A percentile compares a stretch with the other conserved stretches of the same genome.
phyloP scores from a whole-genome alignment of 768 basidiomycete species.

The Agaricus subrufescens region DNA sequence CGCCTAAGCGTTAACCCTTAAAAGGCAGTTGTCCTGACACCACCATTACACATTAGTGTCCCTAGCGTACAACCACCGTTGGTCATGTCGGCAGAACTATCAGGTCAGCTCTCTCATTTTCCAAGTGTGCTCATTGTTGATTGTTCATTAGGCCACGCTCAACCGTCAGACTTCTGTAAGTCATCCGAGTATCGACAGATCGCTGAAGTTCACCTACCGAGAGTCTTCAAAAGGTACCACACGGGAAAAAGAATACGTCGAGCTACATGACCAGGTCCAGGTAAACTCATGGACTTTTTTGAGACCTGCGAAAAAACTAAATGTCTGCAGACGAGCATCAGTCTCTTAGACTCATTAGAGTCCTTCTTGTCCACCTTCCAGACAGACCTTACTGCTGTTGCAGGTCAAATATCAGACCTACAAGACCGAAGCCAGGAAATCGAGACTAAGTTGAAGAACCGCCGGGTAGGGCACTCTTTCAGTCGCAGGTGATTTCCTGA shows the following conservation, averaged over 20 bases:
- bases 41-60: not conserved
- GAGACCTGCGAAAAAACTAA: conserved; percentile 6
- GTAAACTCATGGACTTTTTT: conserved; percentile 31
- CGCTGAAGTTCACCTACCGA: not conserved
- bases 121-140: not conserved
- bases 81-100: conserved; percentile 1
- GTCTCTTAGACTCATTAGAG: conserved; percentile 82
- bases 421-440: conserved; percentile 90
- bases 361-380: conserved; percentile 94
- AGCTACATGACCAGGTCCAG: conserved; percentile 90
- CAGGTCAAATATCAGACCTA: conserved; percentile 92
- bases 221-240: not conserved
- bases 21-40: conserved; percentile 1
- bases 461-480: conserved; percentile 54
- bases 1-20: not conserved
- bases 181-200: not conserved
- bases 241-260: conserved; percentile 63
- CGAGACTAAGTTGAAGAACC: conserved; percentile 77
- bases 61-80: not conserved
- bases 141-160: not conserved
- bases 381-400: conserved; percentile 88
- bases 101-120: not conserved
- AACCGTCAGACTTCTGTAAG: conserved; percentile 23
- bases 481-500: not conserved
- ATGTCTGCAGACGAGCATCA: conserved; percentile 68